These are phyloP conservation scores for Escovopsis sp. DNA, from an alignment of 2,329 filamentous ascomycete genomes.

Conservation along the genomic window DNA sequence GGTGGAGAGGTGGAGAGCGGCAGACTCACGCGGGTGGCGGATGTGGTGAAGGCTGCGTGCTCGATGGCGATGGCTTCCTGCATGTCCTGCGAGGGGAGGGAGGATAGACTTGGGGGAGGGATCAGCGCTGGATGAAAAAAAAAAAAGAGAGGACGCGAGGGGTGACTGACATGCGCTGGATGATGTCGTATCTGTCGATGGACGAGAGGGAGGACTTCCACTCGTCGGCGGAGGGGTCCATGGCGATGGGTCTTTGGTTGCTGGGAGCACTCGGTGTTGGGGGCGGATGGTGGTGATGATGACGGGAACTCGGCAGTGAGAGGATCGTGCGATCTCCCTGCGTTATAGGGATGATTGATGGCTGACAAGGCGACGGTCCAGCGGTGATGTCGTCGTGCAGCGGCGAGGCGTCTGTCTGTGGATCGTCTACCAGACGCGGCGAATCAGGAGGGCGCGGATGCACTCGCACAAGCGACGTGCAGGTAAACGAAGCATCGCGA, in stretches of 20 bases:
- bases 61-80: slow-evolving; percentile 49
- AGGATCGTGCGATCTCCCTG: no score
- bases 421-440: no score
- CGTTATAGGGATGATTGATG: no score
- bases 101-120: slow-evolving; percentile 13
- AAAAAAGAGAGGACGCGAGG: background rate
- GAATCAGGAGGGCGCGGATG: no score
- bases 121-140: no score
- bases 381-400: no score
- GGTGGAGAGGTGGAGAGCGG: no score
- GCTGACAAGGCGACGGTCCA: no score
- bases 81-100: slow-evolving; percentile 16
- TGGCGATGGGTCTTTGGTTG: background rate
- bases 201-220: slow-evolving; percentile 43
- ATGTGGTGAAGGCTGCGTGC: slow-evolving; percentile 43
- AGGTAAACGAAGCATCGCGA: no score
- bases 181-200: slow-evolving; percentile 45
- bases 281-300: background rate
- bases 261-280: no score
- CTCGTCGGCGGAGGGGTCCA: slow-evolving; percentile 8
- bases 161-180: slow-evolving; percentile 32
- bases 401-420: no score
- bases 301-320: background rate
- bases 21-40: slow-evolving; percentile 39
- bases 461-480: no score